Conservation (phyloP, 495 filamentous ascomycete genomes). For the Pseudoneurospora amorphoporcata region DNA sequence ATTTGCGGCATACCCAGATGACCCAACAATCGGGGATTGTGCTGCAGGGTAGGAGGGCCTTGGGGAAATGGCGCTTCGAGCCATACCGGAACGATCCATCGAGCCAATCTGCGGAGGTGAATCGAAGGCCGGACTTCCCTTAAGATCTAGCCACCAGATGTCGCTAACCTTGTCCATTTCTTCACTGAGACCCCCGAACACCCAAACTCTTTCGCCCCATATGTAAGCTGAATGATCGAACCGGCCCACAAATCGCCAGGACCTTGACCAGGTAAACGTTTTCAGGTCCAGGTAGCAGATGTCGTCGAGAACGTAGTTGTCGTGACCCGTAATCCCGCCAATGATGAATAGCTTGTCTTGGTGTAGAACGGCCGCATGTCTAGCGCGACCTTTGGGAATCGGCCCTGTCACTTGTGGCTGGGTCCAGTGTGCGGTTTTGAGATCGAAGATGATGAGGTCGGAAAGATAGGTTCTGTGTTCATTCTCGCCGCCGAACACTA, state of each 20-base stretch:
- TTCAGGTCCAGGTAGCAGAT: constrained; percentile 93
- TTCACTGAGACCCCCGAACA: constrained; percentile 88
- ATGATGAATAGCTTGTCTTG: constrained; percentile 94
- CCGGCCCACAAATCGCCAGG: constrained; percentile 86
- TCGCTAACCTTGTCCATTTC: constrained; percentile 95
- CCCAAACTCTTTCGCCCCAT: constrained; percentile 83
- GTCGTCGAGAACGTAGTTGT: constrained; percentile 83
- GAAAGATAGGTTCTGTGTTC: constrained; percentile 92
- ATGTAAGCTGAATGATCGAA: constrained; percentile 93
- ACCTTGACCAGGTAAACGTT: constrained; percentile 94
- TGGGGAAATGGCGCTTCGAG: constrained; percentile 31
- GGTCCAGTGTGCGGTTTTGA: constrained; percentile 87
- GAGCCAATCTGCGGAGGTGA: constrained; percentile 58
- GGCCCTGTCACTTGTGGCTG: constrained; percentile 77
- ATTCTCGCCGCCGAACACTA: constrained; percentile 96
- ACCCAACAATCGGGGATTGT: constrained; percentile 36
- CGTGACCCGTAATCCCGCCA: constrained; percentile 80
- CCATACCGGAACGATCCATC: constrained; percentile 36
- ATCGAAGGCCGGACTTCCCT: constrained; percentile 75
- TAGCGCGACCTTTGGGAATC: constrained; percentile 75
- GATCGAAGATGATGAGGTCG: constrained; percentile 91
- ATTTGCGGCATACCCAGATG: constrained; percentile 78
- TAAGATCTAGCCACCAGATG: constrained; percentile 93
- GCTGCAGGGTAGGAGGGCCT: constrained; percentile 30
- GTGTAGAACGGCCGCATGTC: constrained; percentile 88